A percentile compares a stretch with the other conserved stretches of the same genome.
Evolutionary conservation across 257 asterid species (phyloP).

Genomic region (Scutellaria galericulata): DNA sequence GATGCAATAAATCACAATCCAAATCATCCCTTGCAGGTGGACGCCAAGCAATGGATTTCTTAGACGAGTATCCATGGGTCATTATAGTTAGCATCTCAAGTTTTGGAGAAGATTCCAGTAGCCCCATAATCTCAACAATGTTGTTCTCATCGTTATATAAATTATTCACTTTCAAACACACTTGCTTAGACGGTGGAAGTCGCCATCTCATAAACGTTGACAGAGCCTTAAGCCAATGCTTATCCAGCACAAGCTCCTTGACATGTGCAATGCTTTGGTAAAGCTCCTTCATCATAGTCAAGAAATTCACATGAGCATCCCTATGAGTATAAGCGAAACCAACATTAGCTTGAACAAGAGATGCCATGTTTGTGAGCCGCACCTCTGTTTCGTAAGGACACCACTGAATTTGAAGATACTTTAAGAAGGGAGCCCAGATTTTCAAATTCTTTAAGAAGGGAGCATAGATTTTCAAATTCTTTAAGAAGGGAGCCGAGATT

Average conservation of each 20-base stretch:
- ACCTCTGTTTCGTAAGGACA: not conserved
- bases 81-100: constrained; percentile 22
- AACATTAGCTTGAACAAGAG: not conserved
- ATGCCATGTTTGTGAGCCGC: not conserved
- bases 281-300: not conserved
- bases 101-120: constrained; percentile 33
- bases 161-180: not conserved
- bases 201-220: constrained; percentile 22
- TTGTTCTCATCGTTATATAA: not conserved
- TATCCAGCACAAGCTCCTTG: no score
- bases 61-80: not conserved
- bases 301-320: not conserved
- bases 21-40: not conserved
- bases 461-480: no score
- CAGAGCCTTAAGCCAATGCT: not conserved
- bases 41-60: not conserved
- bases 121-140: not conserved
- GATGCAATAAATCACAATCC: not conserved
- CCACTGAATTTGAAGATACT: not conserved
- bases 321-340: not conserved
- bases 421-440: no score
- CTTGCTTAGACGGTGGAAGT: not conserved
- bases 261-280: not conserved
- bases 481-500: constrained; percentile 32
- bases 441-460: no score